Evolutionary conservation across 768 basidiomycete genomes (phyloP), one percentile per base, ranked within the genome.

Genomic region (Mycena vitilis): DNA sequence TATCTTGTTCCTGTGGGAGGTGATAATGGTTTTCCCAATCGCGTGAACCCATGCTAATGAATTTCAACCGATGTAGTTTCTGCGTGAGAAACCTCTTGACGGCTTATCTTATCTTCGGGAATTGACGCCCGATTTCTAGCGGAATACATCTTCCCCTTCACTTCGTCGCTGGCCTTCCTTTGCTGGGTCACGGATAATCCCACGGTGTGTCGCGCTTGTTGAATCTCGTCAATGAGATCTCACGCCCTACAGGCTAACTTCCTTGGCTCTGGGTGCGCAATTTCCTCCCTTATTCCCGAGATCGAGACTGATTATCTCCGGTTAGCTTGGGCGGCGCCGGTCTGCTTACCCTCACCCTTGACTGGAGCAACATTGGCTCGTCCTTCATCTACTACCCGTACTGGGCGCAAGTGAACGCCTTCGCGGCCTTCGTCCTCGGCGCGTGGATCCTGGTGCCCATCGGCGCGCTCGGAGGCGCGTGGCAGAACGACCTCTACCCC

Each of bases 301-400:
- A 16, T 22, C 9, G 0, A 30, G 40, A 25, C 61, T 58, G 23
- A 63, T 30, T 22, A 2, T 5, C 18, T 37, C n/a, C 15, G 15
- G 60, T 63, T 44, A 73, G 74, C 20, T 44, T 76, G 4, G 75
- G 75, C 25, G 75, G 75, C 16, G 72, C 74, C 15, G 75, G 75
- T 13, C 22, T 76, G 13, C 65, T 76, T 13, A 76, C 68, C 23
- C 34, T 76, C 34, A 76, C 75, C 1, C 66, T 76, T 5, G 75
- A 76, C 36, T 76, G 75, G 75, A 71, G 71, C 4, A 76, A 76
- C 59, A 76, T 76, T 38, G 67, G 71, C 38, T 76, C 75, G 15
- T 38, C 71, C 12, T 52, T 66, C 15, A 52, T 76, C 30, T 73
- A 74, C 69, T 74, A 72, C 55, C 75, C 75, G n/a, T 76, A 73